These are phyloP conservation scores for Salix brachista DNA, from an alignment of 345 rosid genomes.

Conservation along the genomic window DNA sequence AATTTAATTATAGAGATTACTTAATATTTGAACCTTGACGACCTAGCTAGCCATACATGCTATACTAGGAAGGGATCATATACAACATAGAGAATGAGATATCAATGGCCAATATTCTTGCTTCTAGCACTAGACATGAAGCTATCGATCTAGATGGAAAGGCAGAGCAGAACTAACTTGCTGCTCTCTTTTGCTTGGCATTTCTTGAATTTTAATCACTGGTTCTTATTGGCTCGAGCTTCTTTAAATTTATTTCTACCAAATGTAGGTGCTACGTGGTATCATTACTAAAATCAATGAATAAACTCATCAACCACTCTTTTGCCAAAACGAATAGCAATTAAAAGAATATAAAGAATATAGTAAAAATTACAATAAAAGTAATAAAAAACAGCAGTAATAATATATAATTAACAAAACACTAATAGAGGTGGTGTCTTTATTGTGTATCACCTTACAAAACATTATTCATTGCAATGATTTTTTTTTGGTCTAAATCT, in stretches of 20 bases:
- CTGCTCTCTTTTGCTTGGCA: neutral
- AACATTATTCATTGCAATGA: too few relatives aligned
- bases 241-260: neutral
- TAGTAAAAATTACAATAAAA: too few relatives aligned
- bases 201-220: constrained; percentile 10
- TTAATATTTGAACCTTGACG: neutral
- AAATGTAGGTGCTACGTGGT: neutral
- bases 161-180: neutral
- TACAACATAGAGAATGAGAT: neutral
- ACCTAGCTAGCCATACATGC: neutral
- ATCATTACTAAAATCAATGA: neutral
- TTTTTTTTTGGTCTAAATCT: too few relatives aligned
- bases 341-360: too few relatives aligned
- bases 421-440: too few relatives aligned
- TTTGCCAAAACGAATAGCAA: neutral
- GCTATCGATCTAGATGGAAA: neutral
- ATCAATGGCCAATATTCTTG: constrained; percentile 1
- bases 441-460: too few relatives aligned
- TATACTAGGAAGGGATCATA: neutral
- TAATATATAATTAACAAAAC: too few relatives aligned
- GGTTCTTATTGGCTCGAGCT: neutral
- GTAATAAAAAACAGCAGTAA: too few relatives aligned
- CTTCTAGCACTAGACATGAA: constrained; percentile 1
- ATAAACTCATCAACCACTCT: neutral
- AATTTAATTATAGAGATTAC: neutral